Evolutionary conservation across 129 eudicot genomes (phyloP).

Genomic region (Flaveria sonorensis): DNA sequence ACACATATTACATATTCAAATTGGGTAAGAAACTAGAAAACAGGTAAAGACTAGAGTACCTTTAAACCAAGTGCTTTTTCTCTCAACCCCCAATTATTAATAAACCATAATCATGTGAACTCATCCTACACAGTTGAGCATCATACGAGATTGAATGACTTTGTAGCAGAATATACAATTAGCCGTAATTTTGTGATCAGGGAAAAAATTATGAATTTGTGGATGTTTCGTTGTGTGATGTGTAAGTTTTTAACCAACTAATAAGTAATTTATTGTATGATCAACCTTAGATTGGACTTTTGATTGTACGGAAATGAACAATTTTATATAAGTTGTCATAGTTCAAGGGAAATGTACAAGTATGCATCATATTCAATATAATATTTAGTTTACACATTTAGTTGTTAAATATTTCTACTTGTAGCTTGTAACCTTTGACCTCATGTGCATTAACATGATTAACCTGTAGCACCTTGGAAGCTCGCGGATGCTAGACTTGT

Average conservation of each 20-base stretch:
- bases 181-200: no score
- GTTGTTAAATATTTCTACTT: background rate
- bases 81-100: no score
- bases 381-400: background rate
- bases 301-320: background rate
- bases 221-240: slow-evolving; percentile 3
- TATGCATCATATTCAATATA: background rate
- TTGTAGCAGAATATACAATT: no score
- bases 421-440: background rate
- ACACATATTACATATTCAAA: background rate
- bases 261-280: background rate
- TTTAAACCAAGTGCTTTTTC: no score
- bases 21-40: no score
- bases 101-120: no score
- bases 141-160: no score
- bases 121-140: no score
- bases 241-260: background rate
- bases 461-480: slow-evolving; percentile 79
- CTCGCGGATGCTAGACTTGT: slow-evolving; percentile 94
- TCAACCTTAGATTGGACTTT: background rate
- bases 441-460: background rate
- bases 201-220: background rate
- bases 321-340: background rate
- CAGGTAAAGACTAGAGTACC: no score
- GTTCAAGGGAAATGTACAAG: background rate